Base-by-base conservation (phyloP, 805 yeast genomes). In the Kazachstania africana region DNA sequence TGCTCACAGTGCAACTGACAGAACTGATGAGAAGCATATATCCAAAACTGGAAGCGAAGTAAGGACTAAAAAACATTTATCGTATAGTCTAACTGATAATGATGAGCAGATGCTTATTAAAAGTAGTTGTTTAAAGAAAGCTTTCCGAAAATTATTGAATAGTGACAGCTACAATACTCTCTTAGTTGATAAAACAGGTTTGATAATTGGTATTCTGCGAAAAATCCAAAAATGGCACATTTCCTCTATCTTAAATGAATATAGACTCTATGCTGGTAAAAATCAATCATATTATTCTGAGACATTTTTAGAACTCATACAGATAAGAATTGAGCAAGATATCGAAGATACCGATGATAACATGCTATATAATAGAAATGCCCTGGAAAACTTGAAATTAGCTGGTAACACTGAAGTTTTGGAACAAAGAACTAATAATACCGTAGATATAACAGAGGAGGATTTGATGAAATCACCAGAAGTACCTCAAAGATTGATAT, bases 161-260 rank as follows among this genome's bases (percentile, higher is more conserved):
- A 56, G 48, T 20, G 60, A 68, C 16, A 62, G 77, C 41, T 75
- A 78, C 45, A 85, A 85, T 32, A 52, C 81, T 4, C 59, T 88
- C 27, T 53, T 88, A 10, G 73, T 91, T 15, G 97, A 91, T 49
- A 70, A 79, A 24, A 76, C 87, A 5, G 77, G 79, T 36, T 72
- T 91, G 9, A 65, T 87, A 13, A 71, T 84, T 8, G 95, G 96
- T 0, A 63, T 87, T 2, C 57, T 91, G 21, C 63, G 98, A 31
- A 76, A 78, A 50, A 63, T 87, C 24, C 91, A 83, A 55, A 79
- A 79, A 56, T 88, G 96, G 97, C 78, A 75, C 44, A 78, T 79
- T 49, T 73, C 87, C 16, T 77, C 93, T 13, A 73, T 88, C 4
- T 69, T 85, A 15, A 78, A 78, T 44, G 97, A 88, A 53, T 91